A percentile compares a stretch with the other conserved stretches of the same genome.
Evolutionary conservation across 2,329 filamentous ascomycete genomes (phyloP).

Genomic region (Leptosphaerulina australis): DNA sequence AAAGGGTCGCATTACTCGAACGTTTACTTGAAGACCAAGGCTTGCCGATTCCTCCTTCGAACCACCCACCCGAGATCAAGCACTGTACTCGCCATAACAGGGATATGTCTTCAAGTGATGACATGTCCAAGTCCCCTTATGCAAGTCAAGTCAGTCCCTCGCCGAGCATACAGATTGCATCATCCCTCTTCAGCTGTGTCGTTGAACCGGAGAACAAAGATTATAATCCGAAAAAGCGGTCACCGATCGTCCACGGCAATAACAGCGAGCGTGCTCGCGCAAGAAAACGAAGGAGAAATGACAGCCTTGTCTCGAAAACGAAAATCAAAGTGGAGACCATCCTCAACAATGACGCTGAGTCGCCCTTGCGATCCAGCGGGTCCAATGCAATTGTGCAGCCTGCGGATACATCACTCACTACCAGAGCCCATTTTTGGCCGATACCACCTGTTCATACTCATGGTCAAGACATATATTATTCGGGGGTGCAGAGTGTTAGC

Average conservation of each 20-base stretch:
- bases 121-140: not conserved
- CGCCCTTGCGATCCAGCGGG: not conserved
- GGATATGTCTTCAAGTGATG: not conserved
- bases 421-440: not conserved
- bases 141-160: not conserved
- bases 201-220: not conserved
- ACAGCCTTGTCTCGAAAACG: not conserved
- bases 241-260: not conserved
- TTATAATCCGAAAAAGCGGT: not conserved
- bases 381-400: not conserved
- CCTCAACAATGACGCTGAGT: not conserved
- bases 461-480: not conserved
- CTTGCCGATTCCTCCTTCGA: conserved; percentile 57
- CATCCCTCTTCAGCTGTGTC: not conserved
- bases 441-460: not conserved
- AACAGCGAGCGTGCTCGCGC: not conserved
- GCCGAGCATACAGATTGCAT: not conserved
- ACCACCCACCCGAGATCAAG: conserved; percentile 60
- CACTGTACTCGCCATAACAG: conserved; percentile 19
- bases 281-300: not conserved
- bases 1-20: conserved; percentile 60
- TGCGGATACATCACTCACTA: too few relatives aligned
- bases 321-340: not conserved
- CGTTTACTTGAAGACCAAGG: conserved; percentile 59
- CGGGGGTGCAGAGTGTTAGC: not conserved